Evolutionary conservation across 805 yeast genomes (phyloP), one percentile per base, ranked within the genome.

Genomic region (Yamadazyma tumulicola): DNA sequence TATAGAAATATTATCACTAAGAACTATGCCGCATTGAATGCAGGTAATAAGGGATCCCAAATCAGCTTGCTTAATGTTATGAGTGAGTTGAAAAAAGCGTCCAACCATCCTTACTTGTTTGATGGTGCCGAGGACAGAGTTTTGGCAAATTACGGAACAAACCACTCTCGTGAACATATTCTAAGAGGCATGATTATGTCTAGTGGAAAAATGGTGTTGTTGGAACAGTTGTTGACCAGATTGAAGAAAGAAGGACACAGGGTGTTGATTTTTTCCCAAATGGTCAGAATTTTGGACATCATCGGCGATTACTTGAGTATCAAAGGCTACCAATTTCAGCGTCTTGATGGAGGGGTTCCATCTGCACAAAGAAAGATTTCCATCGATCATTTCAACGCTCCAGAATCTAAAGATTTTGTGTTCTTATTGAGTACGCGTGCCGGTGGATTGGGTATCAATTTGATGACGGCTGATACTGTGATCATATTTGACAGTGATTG

Each of bases 401-500:
- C 91, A 1, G 96, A 78, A 31, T 86, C 96, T 4, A 83, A 80
- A 37, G 98, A 93, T 58, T 91, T 89, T 55, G 94, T 81, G 2
- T 93, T 93, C 45, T 61, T 93, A 52, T 67, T 93, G 34, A 83
- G 95, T 16, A 93, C 99, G 1, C 78, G 99, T 67, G 99, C 99
- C 10, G 99, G 99, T 68, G 99, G 99, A 35, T 71, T 93, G 42
- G 99, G 99, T 62, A 93, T 93, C 56, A 93, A 93, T 58, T 71
- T 93, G 56, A 93, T 93, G 98, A 93, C 98, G 5, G 99, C 99
- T 3, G 99, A 93, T 55, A 93, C 99, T 6, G 99, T 93, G 19
- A 86, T 93, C 48, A 91, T 93, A 26, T 93, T 93, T 62, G 98
- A 93, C 61, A 86, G 96, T 4, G 98, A 93, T 65, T 93, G 98